These are phyloP conservation scores for Scedosporium dehoogii DNA, from an alignment of 2,329 filamentous ascomycete genomes.

Conservation along the genomic window DNA sequence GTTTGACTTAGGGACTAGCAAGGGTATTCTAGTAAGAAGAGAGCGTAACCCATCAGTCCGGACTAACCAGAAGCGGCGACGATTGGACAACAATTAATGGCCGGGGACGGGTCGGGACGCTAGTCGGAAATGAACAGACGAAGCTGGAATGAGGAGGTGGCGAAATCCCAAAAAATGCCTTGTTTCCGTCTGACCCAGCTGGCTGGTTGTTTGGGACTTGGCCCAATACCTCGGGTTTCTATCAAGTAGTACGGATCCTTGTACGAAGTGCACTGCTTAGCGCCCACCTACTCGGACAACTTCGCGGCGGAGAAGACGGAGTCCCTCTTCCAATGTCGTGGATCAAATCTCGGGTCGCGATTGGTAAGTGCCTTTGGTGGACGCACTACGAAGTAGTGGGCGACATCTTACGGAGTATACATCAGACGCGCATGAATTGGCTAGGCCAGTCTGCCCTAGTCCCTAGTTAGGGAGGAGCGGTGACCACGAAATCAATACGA, in stretches of 20 bases:
- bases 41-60: neutral
- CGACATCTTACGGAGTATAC: too few species aligned
- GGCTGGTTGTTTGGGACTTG: neutral
- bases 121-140: neutral
- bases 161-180: neutral
- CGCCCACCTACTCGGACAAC: too few species aligned
- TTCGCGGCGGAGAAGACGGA: too few species aligned
- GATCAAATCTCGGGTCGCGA: neutral
- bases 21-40: neutral
- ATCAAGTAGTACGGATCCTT: too few species aligned
- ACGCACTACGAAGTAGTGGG: neutral
- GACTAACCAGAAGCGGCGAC: neutral
- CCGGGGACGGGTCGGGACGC: conserved; percentile 1
- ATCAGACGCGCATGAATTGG: neutral
- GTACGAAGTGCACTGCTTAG: too few species aligned
- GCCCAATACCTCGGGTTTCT: neutral
- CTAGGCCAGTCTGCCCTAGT: neutral
- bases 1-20: neutral
- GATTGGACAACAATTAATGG: neutral
- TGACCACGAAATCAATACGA: neutral
- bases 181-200: neutral
- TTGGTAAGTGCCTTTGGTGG: neutral
- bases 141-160: neutral
- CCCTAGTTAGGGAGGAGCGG: neutral
- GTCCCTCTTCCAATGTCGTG: too few species aligned